Percentiles rank a stretch among this genome's conserved stretches.
Conservation (phyloP, 306 rosid species). For the Quercus suber region DNA sequence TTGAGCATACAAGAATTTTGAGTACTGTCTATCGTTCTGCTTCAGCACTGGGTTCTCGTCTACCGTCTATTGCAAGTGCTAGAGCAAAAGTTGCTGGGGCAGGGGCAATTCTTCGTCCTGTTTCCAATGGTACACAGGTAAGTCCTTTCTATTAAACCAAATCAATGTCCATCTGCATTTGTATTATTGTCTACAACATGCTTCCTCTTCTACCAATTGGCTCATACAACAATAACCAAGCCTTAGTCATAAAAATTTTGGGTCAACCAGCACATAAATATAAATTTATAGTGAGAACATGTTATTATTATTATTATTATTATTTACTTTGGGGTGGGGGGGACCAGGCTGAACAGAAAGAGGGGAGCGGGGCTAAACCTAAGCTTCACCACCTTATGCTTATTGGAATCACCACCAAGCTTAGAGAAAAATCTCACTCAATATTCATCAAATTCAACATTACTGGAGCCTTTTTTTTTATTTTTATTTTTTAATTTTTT, state of each 20-base stretch:
- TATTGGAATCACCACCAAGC: too few relatives aligned
- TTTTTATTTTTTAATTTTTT: too few relatives aligned
- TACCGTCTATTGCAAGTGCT: constrained; percentile 91
- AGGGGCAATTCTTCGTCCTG: constrained; percentile 89
- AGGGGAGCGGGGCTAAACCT: too few relatives aligned
- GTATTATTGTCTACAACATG: background rate
- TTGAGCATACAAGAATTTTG: constrained; percentile 86
- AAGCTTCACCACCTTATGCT: too few relatives aligned
- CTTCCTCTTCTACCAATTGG: background rate
- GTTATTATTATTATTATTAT: too few relatives aligned
- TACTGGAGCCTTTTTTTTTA: too few relatives aligned
- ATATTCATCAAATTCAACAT: too few relatives aligned
- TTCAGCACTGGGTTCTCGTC: constrained; percentile 93
- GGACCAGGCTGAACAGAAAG: too few relatives aligned
- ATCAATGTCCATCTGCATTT: background rate
- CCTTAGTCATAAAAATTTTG: too few relatives aligned
- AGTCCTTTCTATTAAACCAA: constrained; percentile 4
- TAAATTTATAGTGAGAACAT: background rate
- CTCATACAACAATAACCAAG: too few relatives aligned
- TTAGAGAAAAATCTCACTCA: too few relatives aligned
- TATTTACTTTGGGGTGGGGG: too few relatives aligned
- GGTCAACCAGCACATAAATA: background rate
- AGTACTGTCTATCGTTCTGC: constrained; percentile 96
- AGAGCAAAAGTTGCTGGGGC: constrained; percentile 95
- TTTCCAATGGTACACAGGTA: constrained; percentile 95